Conservation (phyloP, 495 filamentous ascomycete species). For the Cercophora samala region DNA sequence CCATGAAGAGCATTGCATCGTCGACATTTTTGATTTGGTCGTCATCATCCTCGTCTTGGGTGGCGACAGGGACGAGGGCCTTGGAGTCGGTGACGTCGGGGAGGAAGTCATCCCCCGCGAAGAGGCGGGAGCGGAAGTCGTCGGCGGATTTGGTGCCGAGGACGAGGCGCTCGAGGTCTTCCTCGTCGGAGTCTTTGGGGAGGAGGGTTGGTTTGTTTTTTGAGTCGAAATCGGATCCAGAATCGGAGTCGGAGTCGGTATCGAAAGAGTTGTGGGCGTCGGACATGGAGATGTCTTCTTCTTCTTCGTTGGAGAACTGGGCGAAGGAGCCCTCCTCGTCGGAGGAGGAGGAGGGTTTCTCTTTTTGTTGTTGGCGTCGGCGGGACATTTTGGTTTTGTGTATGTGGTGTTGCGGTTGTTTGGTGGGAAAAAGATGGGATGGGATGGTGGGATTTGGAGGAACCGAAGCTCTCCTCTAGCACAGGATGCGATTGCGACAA, state of each 20-base stretch:
- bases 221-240: constrained; percentile 18
- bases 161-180: constrained; percentile 78
- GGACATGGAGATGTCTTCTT: constrained; percentile 28
- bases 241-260: constrained; percentile 24
- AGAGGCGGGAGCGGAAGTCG: constrained; percentile 65
- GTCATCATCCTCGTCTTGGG: constrained; percentile 25
- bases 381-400: constrained; percentile 14
- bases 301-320: constrained; percentile 33
- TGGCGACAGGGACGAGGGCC: constrained; percentile 27
- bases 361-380: constrained; percentile 21
- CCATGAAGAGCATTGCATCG: constrained; percentile 59
- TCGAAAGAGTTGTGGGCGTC: too few relatives aligned
- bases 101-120: constrained; percentile 37
- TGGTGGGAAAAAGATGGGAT: background rate
- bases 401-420: background rate
- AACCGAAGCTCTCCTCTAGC: background rate
- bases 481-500: constrained; percentile 10
- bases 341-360: constrained; percentile 26
- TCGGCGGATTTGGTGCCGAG: constrained; percentile 74
- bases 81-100: constrained; percentile 33
- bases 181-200: constrained; percentile 76
- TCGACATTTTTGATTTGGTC: constrained; percentile 50
- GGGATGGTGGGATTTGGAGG: constrained; percentile 8
- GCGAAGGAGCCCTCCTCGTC: constrained; percentile 32
- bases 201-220: constrained; percentile 7